Conservation (phyloP, 2,329 filamentous ascomycete species). For the Cordyceps fumosorosea region DNA sequence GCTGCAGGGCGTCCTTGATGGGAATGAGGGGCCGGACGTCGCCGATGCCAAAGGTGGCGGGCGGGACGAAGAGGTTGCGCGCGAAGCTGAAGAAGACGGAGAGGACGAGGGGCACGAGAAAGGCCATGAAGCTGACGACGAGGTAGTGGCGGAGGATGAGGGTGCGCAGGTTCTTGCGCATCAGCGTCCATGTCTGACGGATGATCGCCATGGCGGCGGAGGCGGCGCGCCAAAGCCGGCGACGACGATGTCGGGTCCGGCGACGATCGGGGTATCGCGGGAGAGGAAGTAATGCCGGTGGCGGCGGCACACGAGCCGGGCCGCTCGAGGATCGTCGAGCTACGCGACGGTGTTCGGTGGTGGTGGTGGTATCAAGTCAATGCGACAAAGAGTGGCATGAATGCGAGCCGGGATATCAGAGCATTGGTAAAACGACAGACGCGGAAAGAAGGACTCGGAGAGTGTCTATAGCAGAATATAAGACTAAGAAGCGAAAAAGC, state of each 20-base stretch:
- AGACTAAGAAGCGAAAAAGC: not conserved
- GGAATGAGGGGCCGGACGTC: conserved; percentile 52
- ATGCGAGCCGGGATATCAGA: not conserved
- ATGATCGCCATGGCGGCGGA: conserved; percentile 40
- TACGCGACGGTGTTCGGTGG: not conserved
- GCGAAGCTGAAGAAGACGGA: conserved; percentile 61
- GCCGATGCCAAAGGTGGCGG: conserved; percentile 69
- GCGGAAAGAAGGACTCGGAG: too few relatives aligned
- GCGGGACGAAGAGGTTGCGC: conserved; percentile 76
- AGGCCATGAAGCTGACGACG: conserved; percentile 48
- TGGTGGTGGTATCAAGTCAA: not conserved
- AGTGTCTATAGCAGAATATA: too few relatives aligned
- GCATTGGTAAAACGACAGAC: too few relatives aligned
- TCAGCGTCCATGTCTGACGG: conserved; percentile 54
- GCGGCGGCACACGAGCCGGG: too few relatives aligned
- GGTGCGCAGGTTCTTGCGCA: conserved; percentile 56
- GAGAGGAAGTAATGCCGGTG: not conserved
- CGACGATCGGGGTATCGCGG: not conserved
- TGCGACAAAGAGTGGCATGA: not conserved
- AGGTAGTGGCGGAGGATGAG: conserved; percentile 47
- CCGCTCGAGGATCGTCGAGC: not conserved
- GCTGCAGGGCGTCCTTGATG: conserved; percentile 55
- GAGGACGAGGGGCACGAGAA: conserved; percentile 53
- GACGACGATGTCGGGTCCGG: not conserved
- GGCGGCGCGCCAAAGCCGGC: not conserved